Evolutionary conservation across 225 moss, liverwort and hornwort species (phyloP), one percentile per base, ranked within the genome.

Genomic region (Neckera pumila): DNA sequence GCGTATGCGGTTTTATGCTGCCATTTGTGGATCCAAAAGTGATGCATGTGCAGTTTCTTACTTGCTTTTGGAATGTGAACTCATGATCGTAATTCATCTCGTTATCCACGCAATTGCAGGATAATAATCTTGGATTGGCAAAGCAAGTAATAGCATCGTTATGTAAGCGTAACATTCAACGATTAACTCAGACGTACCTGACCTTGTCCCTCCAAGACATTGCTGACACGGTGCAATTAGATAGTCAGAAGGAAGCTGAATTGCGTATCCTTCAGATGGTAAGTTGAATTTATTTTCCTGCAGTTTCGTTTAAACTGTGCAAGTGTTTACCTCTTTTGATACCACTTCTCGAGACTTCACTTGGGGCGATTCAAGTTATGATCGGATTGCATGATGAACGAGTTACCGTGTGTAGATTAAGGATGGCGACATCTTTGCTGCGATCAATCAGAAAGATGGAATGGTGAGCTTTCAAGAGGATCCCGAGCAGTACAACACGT

Each of bases 381-480:
- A 85, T 57, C 47, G 85, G 23, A 72, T 81, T 53, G 66, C 57
- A 60, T 60, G 76, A 33, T 86, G 75, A 88, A 84, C 78, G 49
- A 80, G 38, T 86, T 82, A 60, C 54, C 61, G 31, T 57, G 51
- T 87, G 92, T 88, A 95, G 98, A 99, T 99, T 80, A 96, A 97
- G 91, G 97, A 99, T 81, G 97, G 97, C 75, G 97, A 99, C 62
- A 99, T 99, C 57, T 96, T 97, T 92, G 99, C 99, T 92, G 95
- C 94, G 54, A 99, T 99, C 90, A 99, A 99, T 84, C 99, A 99
- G 89, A 99, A 96, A 84, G 99, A 99, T 87, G 96, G 97, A 84
- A 99, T 99, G 99, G 99, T 97, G 81, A 99, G 99, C 96, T 99
- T 99, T 66, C 95, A 96, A 90, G 99, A 99, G 88, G 97, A 99